A percentile compares a stretch with the other conserved stretches of the same genome.
Evolutionary conservation across 225 moss, liverwort and hornwort genomes (phyloP).

Genomic region (Straminergon stramineum): DNA sequence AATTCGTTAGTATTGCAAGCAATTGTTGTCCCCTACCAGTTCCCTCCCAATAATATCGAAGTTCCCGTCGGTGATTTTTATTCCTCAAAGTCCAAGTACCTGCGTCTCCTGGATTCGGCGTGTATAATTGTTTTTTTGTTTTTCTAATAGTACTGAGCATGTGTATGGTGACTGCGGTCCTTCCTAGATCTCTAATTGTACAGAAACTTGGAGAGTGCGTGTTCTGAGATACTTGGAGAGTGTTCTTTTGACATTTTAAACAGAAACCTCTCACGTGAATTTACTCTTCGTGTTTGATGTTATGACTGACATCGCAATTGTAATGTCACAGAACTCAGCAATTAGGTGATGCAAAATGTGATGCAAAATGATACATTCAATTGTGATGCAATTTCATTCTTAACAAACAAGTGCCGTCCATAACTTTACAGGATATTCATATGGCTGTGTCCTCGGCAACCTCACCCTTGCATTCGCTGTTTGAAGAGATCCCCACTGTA

Average conservation of each 20-base stretch:
- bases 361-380: background rate
- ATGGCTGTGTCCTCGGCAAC: background rate
- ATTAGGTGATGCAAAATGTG: background rate
- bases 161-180: background rate
- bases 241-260: background rate
- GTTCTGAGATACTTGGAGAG: background rate
- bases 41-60: conserved; percentile 3
- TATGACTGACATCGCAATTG: background rate
- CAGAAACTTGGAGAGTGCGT: background rate
- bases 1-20: conserved; percentile 1
- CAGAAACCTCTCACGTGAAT: background rate
- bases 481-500: background rate
- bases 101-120: background rate
- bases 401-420: background rate
- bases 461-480: background rate
- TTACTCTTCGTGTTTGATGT: background rate
- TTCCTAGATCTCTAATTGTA: background rate
- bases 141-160: background rate
- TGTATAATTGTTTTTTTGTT: background rate
- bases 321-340: background rate
- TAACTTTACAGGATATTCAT: background rate
- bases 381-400: background rate
- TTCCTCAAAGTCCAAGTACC: background rate
- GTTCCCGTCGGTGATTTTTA: background rate
- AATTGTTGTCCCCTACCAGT: background rate